Evolutionary conservation across 2,329 filamentous ascomycete species (phyloP).

Genomic region (Aspergillus clavatus): DNA sequence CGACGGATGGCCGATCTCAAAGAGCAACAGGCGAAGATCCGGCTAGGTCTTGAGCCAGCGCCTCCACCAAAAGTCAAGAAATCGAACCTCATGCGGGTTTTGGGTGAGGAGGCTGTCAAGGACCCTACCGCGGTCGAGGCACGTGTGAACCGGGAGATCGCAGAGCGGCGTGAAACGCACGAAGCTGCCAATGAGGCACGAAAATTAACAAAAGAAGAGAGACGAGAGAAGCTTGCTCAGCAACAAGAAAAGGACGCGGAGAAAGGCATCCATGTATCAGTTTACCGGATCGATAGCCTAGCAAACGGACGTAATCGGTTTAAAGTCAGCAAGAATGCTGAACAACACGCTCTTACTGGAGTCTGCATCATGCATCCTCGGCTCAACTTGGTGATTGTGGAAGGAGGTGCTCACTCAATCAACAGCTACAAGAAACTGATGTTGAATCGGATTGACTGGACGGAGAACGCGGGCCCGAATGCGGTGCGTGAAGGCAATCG

Average conservation of each 20-base stretch:
- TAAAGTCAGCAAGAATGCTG: slow-evolving; percentile 87
- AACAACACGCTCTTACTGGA: slow-evolving; percentile 80
- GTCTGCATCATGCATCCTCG: slow-evolving; percentile 88
- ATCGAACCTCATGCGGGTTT: slow-evolving; percentile 92
- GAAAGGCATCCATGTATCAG: slow-evolving; percentile 77
- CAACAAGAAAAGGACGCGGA: slow-evolving; percentile 86
- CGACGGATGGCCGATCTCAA: slow-evolving; percentile 89
- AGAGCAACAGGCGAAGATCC: slow-evolving; percentile 93
- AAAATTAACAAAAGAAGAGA: slow-evolving; percentile 82
- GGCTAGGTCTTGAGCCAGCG: slow-evolving; percentile 81
- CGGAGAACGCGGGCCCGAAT: slow-evolving; percentile 72
- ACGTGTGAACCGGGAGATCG: slow-evolving; percentile 87
- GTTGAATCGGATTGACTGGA: slow-evolving; percentile 91
- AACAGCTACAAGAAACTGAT: slow-evolving; percentile 87
- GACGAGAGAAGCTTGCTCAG: slow-evolving; percentile 70
- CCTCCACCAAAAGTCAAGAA: slow-evolving; percentile 96
- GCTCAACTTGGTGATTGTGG: slow-evolving; percentile 84
- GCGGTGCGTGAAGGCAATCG: slow-evolving; percentile 53
- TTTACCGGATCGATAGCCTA: slow-evolving; percentile 86
- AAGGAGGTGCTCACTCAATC: slow-evolving; percentile 80
- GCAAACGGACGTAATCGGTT: slow-evolving; percentile 90
- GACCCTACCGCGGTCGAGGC: slow-evolving; percentile 97
- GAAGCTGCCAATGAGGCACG: slow-evolving; percentile 74
- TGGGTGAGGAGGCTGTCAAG: slow-evolving; percentile 88
- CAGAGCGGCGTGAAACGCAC: slow-evolving; percentile 76